Conservation (phyloP, 225 moss, liverwort and hornwort species). For the Ulota crispa region DNA sequence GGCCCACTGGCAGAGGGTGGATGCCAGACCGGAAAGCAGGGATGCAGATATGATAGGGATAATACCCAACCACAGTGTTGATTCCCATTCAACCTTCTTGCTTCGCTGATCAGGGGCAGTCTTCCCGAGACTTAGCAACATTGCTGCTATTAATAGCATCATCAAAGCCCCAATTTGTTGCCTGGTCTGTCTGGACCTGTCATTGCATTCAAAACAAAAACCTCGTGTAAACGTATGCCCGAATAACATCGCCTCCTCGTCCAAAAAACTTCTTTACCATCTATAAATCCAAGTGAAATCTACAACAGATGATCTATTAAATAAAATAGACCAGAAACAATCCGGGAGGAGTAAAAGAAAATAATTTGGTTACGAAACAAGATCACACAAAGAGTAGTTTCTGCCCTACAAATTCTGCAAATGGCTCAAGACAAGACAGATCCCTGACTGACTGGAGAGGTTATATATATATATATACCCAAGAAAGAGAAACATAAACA, state of each 20-base stretch:
- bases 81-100: constrained; percentile 47
- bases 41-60: constrained; percentile 86
- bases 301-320: neutral
- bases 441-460: neutral
- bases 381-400: neutral
- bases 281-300: neutral
- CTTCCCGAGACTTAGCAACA: constrained; percentile 77
- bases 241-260: neutral
- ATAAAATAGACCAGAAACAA: neutral
- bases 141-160: constrained; percentile 72
- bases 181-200: constrained; percentile 78
- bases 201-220: neutral
- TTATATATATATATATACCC: constrained; percentile 40
- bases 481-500: constrained; percentile 89
- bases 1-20: constrained; percentile 97
- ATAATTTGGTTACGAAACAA: neutral
- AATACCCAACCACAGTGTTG: constrained; percentile 73
- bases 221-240: neutral
- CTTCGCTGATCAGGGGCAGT: constrained; percentile 43
- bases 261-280: neutral
- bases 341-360: neutral
- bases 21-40: constrained; percentile 87
- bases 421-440: neutral
- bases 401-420: constrained; percentile 12
- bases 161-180: constrained; percentile 78